Conservation (phyloP, 2,329 filamentous ascomycete species). For the Penicillium brasilianum region DNA sequence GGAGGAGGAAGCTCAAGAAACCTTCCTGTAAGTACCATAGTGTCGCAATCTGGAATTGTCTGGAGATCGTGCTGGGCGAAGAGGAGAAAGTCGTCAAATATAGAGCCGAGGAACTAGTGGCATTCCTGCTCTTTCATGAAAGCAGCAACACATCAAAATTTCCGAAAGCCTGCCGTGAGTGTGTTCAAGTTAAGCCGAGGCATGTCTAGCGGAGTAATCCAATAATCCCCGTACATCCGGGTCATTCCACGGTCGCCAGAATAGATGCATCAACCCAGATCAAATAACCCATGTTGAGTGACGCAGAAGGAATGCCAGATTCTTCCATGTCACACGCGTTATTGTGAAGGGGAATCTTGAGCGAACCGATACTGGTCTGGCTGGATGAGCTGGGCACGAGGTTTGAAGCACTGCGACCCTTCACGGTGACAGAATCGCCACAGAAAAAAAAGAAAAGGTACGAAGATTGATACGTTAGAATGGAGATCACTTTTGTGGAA, state of each 20-base stretch:
- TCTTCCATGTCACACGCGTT: neutral
- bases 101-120: neutral
- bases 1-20: neutral
- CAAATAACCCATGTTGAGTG: neutral
- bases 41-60: neutral
- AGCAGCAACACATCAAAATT: neutral
- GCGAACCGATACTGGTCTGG: slow-evolving; percentile 11
- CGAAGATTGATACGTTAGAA: neutral
- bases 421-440: neutral
- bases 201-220: neutral
- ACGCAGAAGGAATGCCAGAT: neutral
- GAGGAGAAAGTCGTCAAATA: neutral
- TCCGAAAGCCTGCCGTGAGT: neutral
- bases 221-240: neutral
- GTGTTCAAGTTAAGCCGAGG: neutral
- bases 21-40: neutral
- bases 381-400: slow-evolving; percentile 18
- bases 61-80: neutral
- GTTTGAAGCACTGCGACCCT: neutral
- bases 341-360: neutral
- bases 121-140: neutral
- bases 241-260: neutral
- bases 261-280: neutral
- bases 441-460: neutral
- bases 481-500: neutral